phyloP scores from a whole-genome alignment of 345 rosid species.

The Cardamine occulta region DNA sequence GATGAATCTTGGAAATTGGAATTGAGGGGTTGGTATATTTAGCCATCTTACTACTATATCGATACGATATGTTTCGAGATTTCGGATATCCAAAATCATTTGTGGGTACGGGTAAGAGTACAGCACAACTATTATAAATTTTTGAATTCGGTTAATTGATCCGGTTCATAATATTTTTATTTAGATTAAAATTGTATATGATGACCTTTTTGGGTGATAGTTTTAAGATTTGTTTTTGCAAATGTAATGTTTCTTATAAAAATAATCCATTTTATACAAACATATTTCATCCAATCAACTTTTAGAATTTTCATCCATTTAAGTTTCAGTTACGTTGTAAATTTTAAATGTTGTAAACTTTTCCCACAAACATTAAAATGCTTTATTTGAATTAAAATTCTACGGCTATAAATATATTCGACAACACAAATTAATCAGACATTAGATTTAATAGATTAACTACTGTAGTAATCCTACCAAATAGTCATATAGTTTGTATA shows the following conservation, averaged over 20 bases:
- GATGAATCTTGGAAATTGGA: conserved; percentile 2
- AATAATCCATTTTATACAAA: not conserved
- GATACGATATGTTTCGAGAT: not conserved
- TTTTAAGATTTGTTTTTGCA: not conserved
- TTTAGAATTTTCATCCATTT: too few relatives aligned
- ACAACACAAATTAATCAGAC: not conserved
- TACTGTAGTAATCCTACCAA: conserved; percentile 22
- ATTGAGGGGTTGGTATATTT: not conserved
- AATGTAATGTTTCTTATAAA: not conserved
- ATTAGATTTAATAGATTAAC: not conserved
- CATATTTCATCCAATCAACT: too few relatives aligned
- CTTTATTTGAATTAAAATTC: not conserved
- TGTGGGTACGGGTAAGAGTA: too few relatives aligned
- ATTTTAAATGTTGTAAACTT: not conserved
- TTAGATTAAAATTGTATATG: not conserved
- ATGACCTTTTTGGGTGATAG: not conserved
- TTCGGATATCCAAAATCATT: not conserved
- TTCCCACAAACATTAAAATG: not conserved
- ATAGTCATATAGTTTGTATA: conserved; percentile 8
- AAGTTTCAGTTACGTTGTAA: not conserved
- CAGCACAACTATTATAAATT: too few relatives aligned
- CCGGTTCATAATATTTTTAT: not conserved
- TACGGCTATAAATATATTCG: conserved; percentile 13
- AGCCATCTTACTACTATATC: not conserved
- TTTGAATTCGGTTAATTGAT: not conserved